These are phyloP conservation scores for Phytophthora tentaculata DNA, from an alignment of 352 stramenopile genomes.

Conservation along the genomic window DNA sequence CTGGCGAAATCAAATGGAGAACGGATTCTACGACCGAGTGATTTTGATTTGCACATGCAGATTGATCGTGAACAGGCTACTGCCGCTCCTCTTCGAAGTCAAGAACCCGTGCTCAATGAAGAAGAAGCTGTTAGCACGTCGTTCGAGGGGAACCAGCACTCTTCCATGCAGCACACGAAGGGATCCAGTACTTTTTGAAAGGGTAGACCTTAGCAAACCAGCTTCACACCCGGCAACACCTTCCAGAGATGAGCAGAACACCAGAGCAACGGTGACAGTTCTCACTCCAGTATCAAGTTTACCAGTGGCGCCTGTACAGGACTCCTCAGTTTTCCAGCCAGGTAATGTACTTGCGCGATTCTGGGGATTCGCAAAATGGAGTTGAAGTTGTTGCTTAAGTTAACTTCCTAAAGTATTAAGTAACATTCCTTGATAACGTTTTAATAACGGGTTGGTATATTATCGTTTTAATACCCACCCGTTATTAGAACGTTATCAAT, in stretches of 20 bases:
- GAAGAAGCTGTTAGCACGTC: not conserved
- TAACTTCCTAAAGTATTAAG: no score
- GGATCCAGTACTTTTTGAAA: not conserved
- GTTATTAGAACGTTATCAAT: not conserved
- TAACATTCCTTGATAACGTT: no score
- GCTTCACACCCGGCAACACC: not conserved
- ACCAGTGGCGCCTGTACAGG: not conserved
- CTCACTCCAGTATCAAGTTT: not conserved
- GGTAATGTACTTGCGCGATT: not conserved
- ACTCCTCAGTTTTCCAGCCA: not conserved
- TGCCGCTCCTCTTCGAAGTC: not conserved
- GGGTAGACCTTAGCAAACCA: not conserved
- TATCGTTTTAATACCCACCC: no score
- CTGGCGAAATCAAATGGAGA: not conserved
- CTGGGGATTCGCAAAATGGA: not conserved
- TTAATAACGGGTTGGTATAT: no score
- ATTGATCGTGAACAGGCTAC: not conserved
- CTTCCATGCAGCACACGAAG: not conserved
- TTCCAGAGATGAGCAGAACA: not conserved
- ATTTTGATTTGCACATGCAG: not conserved
- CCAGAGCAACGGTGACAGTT: not conserved
- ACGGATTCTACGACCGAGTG: not conserved
- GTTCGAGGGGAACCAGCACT: not conserved
- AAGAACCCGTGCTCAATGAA: not conserved
- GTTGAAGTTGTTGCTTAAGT: not conserved